Percentiles rank a stretch among this genome's conserved stretches.
These are phyloP conservation scores for Nothophytophthora sp. DNA, from an alignment of 352 stramenopile species.

Conservation along the genomic window DNA sequence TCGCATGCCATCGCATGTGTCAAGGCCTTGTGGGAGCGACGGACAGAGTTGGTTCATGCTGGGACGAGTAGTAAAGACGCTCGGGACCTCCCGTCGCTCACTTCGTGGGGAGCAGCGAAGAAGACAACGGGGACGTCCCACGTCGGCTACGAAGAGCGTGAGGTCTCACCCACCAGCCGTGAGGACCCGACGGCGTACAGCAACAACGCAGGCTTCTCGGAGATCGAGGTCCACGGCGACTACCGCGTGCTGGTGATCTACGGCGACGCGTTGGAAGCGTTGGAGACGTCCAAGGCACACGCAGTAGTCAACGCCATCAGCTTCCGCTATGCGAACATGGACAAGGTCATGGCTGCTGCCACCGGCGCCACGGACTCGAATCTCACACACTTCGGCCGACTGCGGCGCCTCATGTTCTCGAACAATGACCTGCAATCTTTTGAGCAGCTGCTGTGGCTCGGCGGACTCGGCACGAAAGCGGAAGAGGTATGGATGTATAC, in stretches of 20 bases:
- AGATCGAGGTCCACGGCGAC: constrained; percentile 75
- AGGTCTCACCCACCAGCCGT: constrained; percentile 39
- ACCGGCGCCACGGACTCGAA: constrained; percentile 34
- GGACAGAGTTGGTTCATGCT: constrained; percentile 4
- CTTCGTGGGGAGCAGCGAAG: constrained; percentile 3
- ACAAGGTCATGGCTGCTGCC: constrained; percentile 37
- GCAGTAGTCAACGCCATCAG: constrained; percentile 58
- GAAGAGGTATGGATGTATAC: constrained; percentile 57
- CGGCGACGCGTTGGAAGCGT: constrained; percentile 60
- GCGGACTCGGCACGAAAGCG: constrained; percentile 43
- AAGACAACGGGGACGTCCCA: constrained; percentile 1
- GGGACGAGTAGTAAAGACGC: constrained; percentile 9
- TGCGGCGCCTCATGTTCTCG: constrained; percentile 62
- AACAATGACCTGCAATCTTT: constrained; percentile 69
- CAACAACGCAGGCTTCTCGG: constrained; percentile 64
- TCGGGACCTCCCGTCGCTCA: constrained; percentile 8
- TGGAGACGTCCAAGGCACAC: constrained; percentile 60
- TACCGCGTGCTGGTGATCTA: constrained; percentile 69
- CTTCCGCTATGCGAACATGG: constrained; percentile 62
- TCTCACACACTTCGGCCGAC: constrained; percentile 58
- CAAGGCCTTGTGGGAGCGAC: constrained; percentile 36
- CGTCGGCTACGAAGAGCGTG: constrained; percentile 26
- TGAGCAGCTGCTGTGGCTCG: constrained; percentile 66
- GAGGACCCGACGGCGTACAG: constrained; percentile 53
- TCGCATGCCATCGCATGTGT: constrained; percentile 49